These are phyloP conservation scores for Phytopythium montanum DNA, from an alignment of 352 stramenopile genomes.

Conservation along the genomic window DNA sequence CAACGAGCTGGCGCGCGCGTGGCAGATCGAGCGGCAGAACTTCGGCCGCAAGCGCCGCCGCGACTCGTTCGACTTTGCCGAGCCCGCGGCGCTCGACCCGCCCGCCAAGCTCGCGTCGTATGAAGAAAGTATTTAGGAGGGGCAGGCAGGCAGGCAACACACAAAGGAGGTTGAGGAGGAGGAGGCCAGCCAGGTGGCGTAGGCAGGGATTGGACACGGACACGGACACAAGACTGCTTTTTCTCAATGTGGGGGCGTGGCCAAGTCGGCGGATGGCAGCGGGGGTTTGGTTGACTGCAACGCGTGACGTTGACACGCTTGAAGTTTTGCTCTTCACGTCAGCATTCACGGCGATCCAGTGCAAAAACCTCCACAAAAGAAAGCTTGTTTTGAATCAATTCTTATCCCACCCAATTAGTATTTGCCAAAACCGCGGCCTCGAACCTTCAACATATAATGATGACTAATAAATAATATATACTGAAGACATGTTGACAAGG, in stretches of 20 bases:
- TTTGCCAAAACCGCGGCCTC: no score
- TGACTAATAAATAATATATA: no score
- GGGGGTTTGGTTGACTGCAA: no score
- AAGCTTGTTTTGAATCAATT: no score
- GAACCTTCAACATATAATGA: no score
- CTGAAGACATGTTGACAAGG: no score
- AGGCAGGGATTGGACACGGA: background rate
- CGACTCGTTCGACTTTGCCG: constrained; percentile 76
- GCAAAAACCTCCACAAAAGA: no score
- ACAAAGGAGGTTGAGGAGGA: no score
- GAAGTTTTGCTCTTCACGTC: constrained; percentile 20
- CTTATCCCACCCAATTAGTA: no score
- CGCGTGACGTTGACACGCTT: constrained; percentile 1
- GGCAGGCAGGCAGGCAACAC: no score
- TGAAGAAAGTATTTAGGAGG: constrained; percentile 90
- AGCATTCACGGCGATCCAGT: no score
- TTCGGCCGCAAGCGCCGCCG: constrained; percentile 71
- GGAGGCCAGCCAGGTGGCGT: no score
- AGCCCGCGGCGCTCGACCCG: constrained; percentile 49
- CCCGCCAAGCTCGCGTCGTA: constrained; percentile 63
- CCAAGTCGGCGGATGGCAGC: background rate
- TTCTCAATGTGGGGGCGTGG: background rate
- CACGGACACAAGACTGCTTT: background rate
- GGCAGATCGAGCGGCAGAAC: constrained; percentile 76
- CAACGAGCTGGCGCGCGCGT: constrained; percentile 61